These are phyloP conservation scores for Paecilomyces dactylethromorphus DNA, from an alignment of 2,329 filamentous ascomycete species.

Conservation along the genomic window DNA sequence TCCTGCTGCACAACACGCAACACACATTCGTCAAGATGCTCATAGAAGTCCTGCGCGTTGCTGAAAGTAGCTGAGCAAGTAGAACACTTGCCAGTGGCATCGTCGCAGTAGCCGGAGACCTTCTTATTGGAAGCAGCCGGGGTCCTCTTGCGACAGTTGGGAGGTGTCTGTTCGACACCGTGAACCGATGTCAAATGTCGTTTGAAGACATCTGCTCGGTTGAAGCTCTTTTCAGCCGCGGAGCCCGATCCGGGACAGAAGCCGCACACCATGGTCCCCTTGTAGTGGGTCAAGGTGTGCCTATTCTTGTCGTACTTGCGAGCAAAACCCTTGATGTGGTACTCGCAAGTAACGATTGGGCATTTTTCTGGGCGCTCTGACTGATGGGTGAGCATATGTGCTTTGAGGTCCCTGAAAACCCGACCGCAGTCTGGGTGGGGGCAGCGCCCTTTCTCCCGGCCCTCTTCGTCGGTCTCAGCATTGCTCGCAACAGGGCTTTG, in stretches of 20 bases:
- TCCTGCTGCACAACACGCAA: slow-evolving; percentile 56
- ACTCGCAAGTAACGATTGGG: slow-evolving; percentile 85
- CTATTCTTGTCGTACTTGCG: slow-evolving; percentile 96
- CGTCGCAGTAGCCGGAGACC: slow-evolving; percentile 63
- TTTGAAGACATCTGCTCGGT: slow-evolving; percentile 94
- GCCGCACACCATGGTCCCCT: slow-evolving; percentile 93
- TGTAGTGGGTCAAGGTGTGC: slow-evolving; percentile 91
- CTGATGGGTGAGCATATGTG: slow-evolving; percentile 91
- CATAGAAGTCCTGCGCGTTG: slow-evolving; percentile 93
- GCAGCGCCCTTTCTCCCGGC: slow-evolving; percentile 61
- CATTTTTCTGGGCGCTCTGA: slow-evolving; percentile 89
- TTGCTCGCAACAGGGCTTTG: slow-evolving; percentile 55
- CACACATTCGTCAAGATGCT: slow-evolving; percentile 75
- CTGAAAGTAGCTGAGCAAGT: slow-evolving; percentile 81
- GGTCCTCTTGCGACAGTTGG: slow-evolving; percentile 79
- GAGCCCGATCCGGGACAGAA: slow-evolving; percentile 89
- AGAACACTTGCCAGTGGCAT: slow-evolving; percentile 81
- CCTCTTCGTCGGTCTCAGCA: slow-evolving; percentile 57
- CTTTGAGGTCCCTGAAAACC: slow-evolving; percentile 84
- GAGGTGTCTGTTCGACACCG: slow-evolving; percentile 85
- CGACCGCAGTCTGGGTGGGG: slow-evolving; percentile 78
- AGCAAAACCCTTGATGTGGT: slow-evolving; percentile 86
- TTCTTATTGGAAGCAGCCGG: slow-evolving; percentile 51
- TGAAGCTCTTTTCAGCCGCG: slow-evolving; percentile 88
- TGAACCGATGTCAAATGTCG: slow-evolving; percentile 85